Evolutionary conservation across 192 early-diverging fungal species (phyloP).

Genomic region (Neocallimastix lanati): DNA sequence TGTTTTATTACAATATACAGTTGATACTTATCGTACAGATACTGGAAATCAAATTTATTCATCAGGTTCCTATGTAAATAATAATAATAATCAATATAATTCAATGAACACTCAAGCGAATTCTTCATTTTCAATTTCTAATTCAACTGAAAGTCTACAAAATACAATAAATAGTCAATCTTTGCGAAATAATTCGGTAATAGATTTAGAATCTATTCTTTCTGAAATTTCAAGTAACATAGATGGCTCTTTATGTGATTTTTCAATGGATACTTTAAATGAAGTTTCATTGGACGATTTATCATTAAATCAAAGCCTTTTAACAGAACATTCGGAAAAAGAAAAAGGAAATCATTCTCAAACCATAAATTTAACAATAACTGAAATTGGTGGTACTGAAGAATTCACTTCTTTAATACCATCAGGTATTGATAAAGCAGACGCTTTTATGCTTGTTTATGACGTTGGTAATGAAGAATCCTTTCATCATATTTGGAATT

Average conservation of each 20-base stretch:
- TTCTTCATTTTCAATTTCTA: neutral
- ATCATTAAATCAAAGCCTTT: neutral
- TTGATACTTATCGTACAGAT: no score
- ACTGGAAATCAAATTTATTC: no score
- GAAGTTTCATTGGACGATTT: neutral
- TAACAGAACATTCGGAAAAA: neutral
- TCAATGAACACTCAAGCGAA: neutral
- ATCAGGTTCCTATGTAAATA: no score
- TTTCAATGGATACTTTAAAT: neutral
- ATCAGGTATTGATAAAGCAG: neutral
- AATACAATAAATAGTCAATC: neutral
- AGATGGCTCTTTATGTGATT: neutral
- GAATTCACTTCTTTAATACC: neutral
- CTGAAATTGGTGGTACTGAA: neutral
- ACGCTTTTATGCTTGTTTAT: neutral
- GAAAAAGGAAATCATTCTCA: neutral
- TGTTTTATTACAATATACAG: neutral
- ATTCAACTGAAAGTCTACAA: neutral
- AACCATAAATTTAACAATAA: neutral
- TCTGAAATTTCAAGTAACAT: neutral
- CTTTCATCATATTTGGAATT: neutral
- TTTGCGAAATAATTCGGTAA: neutral
- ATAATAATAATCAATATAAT: neutral
- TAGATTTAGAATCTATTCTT: neutral
- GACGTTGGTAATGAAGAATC: neutral